Percentiles rank a stretch among this genome's conserved stretches.
Conservation (phyloP, 805 yeast species). For the Kazachstania africana region DNA sequence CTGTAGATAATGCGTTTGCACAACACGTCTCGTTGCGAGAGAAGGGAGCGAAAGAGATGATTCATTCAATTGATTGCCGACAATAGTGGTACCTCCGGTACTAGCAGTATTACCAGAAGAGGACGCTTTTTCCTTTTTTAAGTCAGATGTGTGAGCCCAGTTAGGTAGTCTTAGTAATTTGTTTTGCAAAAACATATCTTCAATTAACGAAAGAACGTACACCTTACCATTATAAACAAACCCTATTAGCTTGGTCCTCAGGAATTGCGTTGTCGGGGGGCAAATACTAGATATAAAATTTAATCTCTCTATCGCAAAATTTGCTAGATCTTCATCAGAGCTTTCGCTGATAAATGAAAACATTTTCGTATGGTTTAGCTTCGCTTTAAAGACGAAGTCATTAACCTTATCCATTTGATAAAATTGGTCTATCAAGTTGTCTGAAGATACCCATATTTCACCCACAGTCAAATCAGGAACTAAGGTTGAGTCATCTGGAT, state of each 20-base stretch:
- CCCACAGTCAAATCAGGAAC: constrained; percentile 76
- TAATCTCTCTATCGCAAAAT: constrained; percentile 11
- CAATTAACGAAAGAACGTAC: constrained; percentile 79
- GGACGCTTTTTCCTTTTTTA: constrained; percentile 8
- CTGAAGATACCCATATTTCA: constrained; percentile 95
- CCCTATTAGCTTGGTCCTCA: constrained; percentile 86
- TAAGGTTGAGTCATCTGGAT: constrained; percentile 76
- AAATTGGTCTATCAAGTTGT: constrained; percentile 56
- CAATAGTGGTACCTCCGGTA: no score
- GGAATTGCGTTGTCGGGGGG: constrained; percentile 32
- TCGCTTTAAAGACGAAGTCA: constrained; percentile 27
- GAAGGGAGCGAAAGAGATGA: neutral
- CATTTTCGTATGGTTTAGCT: constrained; percentile 23
- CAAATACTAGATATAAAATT: constrained; percentile 20
- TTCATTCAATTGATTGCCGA: neutral
- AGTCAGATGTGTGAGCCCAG: constrained; percentile 27
- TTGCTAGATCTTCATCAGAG: constrained; percentile 1
- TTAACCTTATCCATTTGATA: constrained; percentile 26
- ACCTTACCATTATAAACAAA: constrained; percentile 80
- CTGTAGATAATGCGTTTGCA: constrained; percentile 58
- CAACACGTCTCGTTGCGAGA: constrained; percentile 10
- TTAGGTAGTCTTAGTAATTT: constrained; percentile 23
- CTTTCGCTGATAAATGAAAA: constrained; percentile 6
- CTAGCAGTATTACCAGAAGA: neutral
- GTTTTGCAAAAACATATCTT: constrained; percentile 75